These are phyloP conservation scores for Nelumbo lutea DNA, from an alignment of 164 flowering plant genomes.

Conservation along the genomic window DNA sequence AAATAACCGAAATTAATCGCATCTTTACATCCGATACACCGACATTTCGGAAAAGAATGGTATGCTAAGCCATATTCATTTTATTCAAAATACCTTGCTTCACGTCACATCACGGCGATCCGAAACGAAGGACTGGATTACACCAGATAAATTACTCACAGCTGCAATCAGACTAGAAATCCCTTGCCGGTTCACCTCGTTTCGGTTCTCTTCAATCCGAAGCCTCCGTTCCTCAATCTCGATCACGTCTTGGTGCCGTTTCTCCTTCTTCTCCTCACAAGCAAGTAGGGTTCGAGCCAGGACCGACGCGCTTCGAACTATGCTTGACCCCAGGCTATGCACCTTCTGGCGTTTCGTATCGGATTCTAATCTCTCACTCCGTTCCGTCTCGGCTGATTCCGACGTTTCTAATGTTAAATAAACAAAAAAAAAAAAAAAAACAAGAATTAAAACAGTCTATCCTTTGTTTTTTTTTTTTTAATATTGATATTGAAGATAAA, in stretches of 20 bases:
- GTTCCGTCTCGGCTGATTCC: slow-evolving; percentile 25
- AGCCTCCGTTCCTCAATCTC: slow-evolving; percentile 31
- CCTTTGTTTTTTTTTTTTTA: too few relatives aligned
- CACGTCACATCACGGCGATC: slow-evolving; percentile 4
- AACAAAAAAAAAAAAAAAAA: not conserved
- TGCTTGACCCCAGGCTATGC: slow-evolving; percentile 25
- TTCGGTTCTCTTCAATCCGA: slow-evolving; percentile 27
- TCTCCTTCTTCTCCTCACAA: slow-evolving; percentile 38
- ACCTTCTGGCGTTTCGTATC: slow-evolving; percentile 24
- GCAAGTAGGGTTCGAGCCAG: slow-evolving; percentile 23
- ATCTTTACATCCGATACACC: not conserved
- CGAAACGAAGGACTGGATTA: slow-evolving; percentile 32
- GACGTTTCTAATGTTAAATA: slow-evolving; percentile 11
- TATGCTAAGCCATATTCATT: too few relatives aligned
- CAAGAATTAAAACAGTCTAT: too few relatives aligned
- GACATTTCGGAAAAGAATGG: not conserved
- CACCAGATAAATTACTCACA: slow-evolving; percentile 34
- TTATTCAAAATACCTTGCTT: not conserved
- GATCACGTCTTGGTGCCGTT: slow-evolving; percentile 26
- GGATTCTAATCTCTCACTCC: slow-evolving; percentile 14
- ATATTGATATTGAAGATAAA: not conserved
- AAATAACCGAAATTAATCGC: not conserved
- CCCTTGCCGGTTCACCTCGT: slow-evolving; percentile 30
- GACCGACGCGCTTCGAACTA: slow-evolving; percentile 27
- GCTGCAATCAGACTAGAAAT: slow-evolving; percentile 26